A percentile compares a stretch with the other conserved stretches of the same genome.
phyloP scores from a whole-genome alignment of 768 basidiomycete genomes.

The Mycena rosella region DNA sequence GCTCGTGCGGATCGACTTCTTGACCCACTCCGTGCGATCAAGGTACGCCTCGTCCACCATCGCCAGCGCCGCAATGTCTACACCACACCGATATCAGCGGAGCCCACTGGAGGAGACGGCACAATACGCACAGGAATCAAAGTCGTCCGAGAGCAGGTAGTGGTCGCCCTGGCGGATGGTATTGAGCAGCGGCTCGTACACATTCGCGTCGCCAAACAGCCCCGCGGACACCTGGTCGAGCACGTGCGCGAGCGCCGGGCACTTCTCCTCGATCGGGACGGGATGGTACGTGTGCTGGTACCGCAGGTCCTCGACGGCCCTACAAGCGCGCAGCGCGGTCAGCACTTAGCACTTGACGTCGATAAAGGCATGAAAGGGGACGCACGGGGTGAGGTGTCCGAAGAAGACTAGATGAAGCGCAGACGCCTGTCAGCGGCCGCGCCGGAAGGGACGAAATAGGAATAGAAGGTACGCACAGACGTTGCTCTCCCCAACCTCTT shows the following conservation, averaged over 20 bases:
- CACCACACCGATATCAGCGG: not conserved
- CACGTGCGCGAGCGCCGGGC: slow-evolving; percentile 84
- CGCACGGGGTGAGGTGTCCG: slow-evolving; percentile 83
- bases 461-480: slow-evolving; percentile 74
- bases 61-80: slow-evolving; percentile 83
- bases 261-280: slow-evolving; percentile 84
- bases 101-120: not conserved
- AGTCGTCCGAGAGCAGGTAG: slow-evolving; percentile 92
- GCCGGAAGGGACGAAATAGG: slow-evolving; percentile 15
- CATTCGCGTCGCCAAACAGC: slow-evolving; percentile 80
- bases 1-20: slow-evolving; percentile 88
- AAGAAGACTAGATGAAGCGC: slow-evolving; percentile 83
- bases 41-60: slow-evolving; percentile 93
- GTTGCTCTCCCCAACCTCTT: slow-evolving; percentile 93
- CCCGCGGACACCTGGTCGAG: slow-evolving; percentile 82
- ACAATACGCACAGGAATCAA: slow-evolving; percentile 81
- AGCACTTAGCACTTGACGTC: not conserved
- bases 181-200: slow-evolving; percentile 91
- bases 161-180: slow-evolving; percentile 83
- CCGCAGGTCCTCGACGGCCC: slow-evolving; percentile 87
- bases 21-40: slow-evolving; percentile 89
- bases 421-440: not conserved
- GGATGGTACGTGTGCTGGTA: slow-evolving; percentile 90
- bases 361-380: slow-evolving; percentile 8
- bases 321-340: slow-evolving; percentile 30